Evolutionary conservation across 805 yeast genomes (phyloP), one percentile per base, ranked within the genome.

Genomic region (Candida multigemmis): DNA sequence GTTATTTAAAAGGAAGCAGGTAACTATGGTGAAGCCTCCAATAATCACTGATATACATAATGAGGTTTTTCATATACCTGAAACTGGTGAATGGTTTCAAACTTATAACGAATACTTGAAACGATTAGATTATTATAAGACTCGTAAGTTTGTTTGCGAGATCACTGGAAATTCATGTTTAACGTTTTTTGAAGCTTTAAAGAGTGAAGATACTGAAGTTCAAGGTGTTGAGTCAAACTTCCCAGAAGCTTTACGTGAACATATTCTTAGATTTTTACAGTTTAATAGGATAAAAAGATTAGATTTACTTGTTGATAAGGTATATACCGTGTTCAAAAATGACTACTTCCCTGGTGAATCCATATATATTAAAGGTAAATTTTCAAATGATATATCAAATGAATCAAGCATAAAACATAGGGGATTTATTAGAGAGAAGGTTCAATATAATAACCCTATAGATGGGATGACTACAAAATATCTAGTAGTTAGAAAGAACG

Each of bases 311-410:
- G 95, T 87, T 3, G 98, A 91, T 53, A 79, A 77, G 33, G 86
- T 89, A 12, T 89, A 86, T 46, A 56, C 68, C 34, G 65, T 65
- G 27, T 83, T 89, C 59, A 81, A 80, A 36, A 71, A 67, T 36
- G 94, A 86, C 43, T 91, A 75, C 46, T 91, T 80, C 47, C 96
- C 96, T 0, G 96, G 96, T 7, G 98, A 91, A 50, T 63, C 65
- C 11, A 91, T 86, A 5, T 68, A 66, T 36, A 71, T 86, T 22
- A 72, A 65, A 35, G 51, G 59, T 14, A 27, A 24, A 12, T 22
- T 28, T 19, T 32, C 22, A 9, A 26, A 34, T 5, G 39, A 37
- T 7, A 21, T 30, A 13, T 22, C 36, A 22, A 18, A 16, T 17
- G 19, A 23, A 26, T 28, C 31, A 6, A 19, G 24, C 13, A 37